phyloP scores from a whole-genome alignment of 1,284 basidiomycete genomes.

The Irpex lacteus region DNA sequence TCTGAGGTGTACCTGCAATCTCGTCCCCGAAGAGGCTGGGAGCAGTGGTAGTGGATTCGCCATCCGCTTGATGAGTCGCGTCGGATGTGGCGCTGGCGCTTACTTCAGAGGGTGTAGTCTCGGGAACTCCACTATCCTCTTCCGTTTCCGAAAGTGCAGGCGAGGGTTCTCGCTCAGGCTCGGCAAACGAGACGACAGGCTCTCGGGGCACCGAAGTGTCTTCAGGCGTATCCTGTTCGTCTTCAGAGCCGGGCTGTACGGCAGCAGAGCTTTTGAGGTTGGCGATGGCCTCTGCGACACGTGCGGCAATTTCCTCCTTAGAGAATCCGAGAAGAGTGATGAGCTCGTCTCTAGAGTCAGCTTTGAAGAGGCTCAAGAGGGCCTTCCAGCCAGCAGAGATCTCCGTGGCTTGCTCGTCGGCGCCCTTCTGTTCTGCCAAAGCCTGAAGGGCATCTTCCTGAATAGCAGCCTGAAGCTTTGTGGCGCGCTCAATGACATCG shows the following conservation, averaged over 20 bases:
- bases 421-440: constrained; percentile 64
- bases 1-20: constrained; percentile 56
- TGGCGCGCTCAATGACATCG: constrained; percentile 76
- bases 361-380: constrained; percentile 84
- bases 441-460: constrained; percentile 57
- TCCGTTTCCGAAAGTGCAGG: constrained; percentile 38
- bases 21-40: constrained; percentile 91
- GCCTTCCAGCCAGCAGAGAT: constrained; percentile 83
- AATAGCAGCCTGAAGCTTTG: constrained; percentile 67
- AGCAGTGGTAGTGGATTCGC: constrained; percentile 78
- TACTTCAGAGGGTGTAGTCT: constrained; percentile 70
- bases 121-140: constrained; percentile 46
- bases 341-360: constrained; percentile 88
- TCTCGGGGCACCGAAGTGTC: constrained; percentile 49
- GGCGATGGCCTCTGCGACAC: constrained; percentile 81
- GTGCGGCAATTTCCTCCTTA: constrained; percentile 79
- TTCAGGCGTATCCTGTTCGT: constrained; percentile 38
- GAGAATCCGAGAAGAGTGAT: constrained; percentile 92
- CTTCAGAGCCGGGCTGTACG: constrained; percentile 22
- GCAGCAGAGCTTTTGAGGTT: constrained; percentile 55
- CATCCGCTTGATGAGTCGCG: constrained; percentile 58
- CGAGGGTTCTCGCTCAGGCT: constrained; percentile 50
- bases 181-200: constrained; percentile 76
- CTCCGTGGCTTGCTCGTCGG: constrained; percentile 35
- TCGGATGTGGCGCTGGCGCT: constrained; percentile 66